Conservation (phyloP, 305 asterid species). For the Plantago lanceolata region DNA sequence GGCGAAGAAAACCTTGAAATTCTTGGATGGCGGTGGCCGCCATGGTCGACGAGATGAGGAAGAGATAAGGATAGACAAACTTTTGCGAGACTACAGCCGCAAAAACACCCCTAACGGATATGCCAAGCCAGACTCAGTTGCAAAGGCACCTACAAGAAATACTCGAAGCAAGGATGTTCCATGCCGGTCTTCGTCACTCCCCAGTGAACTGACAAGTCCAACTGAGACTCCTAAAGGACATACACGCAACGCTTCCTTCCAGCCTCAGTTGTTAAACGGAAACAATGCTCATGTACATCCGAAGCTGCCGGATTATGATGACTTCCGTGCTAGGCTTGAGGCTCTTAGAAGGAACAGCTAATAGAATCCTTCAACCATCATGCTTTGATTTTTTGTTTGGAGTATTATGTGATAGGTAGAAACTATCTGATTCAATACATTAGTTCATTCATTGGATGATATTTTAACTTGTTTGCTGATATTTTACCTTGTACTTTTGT, state of each 20-base stretch:
- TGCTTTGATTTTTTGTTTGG: too few species aligned
- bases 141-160: conserved; percentile 21
- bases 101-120: conserved; percentile 31
- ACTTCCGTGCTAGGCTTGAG: conserved; percentile 65
- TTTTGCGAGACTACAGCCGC: conserved; percentile 44
- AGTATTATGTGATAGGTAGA: too few species aligned
- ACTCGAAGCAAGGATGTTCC: conserved; percentile 32
- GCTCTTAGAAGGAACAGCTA: conserved; percentile 38
- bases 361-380: neutral
- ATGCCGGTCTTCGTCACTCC: conserved; percentile 47
- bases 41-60: conserved; percentile 47
- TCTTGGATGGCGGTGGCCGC: conserved; percentile 29
- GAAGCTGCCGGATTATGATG: conserved; percentile 73
- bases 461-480: too few species aligned
- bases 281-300: conserved; percentile 58
- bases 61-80: conserved; percentile 37
- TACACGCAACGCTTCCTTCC: conserved; percentile 44
- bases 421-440: too few species aligned
- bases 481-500: too few species aligned
- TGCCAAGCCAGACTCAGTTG: conserved; percentile 20
- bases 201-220: conserved; percentile 31
- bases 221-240: conserved; percentile 34
- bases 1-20: conserved; percentile 35
- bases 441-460: too few species aligned
- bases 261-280: conserved; percentile 37